phyloP scores from a whole-genome alignment of 257 asterid species.

The Solanum pinnatisectum region DNA sequence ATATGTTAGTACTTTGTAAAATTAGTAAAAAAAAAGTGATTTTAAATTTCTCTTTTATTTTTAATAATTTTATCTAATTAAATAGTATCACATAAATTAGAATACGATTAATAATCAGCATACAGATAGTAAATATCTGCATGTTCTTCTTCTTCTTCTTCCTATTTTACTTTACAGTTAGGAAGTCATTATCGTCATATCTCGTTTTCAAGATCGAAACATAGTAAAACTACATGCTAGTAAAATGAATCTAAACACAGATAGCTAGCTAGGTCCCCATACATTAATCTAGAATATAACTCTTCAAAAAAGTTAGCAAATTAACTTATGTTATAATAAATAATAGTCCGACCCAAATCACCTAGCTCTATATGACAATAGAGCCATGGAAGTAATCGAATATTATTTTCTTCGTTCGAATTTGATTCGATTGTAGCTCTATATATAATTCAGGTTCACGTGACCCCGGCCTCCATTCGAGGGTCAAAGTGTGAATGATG shows the following conservation, averaged over 20 bases:
- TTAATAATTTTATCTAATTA: background rate
- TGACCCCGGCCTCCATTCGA: background rate
- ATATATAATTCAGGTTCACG: background rate
- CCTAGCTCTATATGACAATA: background rate
- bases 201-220: background rate
- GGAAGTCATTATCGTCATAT: background rate
- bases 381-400: background rate
- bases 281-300: background rate
- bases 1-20: background rate
- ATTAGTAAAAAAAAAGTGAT: background rate
- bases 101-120: background rate
- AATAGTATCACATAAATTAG: background rate
- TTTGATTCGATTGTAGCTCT: background rate
- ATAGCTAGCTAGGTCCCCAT: background rate
- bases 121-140: background rate
- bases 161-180: background rate
- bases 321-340: background rate
- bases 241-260: background rate
- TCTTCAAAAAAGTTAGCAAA: background rate
- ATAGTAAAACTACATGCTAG: background rate
- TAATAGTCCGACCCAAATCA: background rate
- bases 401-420: too few species aligned
- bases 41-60: background rate
- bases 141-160: background rate
- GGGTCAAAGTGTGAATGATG: background rate